phyloP scores from a whole-genome alignment of 2,329 filamentous ascomycete genomes.

The Colletotrichum spaethianum region DNA sequence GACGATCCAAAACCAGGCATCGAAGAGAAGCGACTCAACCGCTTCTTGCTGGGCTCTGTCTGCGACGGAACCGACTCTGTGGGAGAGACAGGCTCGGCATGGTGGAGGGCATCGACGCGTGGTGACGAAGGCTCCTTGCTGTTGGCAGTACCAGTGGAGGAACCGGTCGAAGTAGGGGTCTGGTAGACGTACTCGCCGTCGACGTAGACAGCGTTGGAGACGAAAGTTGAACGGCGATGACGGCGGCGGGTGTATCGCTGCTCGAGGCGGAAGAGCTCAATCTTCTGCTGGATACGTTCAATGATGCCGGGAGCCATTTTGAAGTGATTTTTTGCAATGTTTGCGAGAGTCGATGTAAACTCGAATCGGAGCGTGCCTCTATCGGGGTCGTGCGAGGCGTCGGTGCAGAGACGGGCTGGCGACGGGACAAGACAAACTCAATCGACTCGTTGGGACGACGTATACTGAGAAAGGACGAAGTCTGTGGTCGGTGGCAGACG shows the following conservation, averaged over 20 bases:
- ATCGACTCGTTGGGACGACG: conserved; percentile 19
- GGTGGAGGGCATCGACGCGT: conserved; percentile 55
- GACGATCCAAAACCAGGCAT: conserved; percentile 68
- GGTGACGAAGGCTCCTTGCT: conserved; percentile 49
- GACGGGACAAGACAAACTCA: conserved; percentile 17
- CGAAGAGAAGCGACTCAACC: conserved; percentile 68
- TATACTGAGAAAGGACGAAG: not conserved
- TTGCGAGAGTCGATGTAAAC: not conserved
- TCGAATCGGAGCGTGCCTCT: not conserved
- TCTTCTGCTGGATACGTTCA: conserved; percentile 75
- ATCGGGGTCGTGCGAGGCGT: not conserved
- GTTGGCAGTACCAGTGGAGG: conserved; percentile 58
- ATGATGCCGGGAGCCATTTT: conserved; percentile 67
- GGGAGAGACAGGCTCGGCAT: conserved; percentile 49
- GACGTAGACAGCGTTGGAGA: conserved; percentile 90
- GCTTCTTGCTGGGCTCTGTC: conserved; percentile 58
- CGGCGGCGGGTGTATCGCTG: conserved; percentile 94
- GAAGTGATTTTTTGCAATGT: not conserved
- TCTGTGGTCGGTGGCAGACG: conserved; percentile 15
- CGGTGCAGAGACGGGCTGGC: not conserved
- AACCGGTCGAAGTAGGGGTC: conserved; percentile 71
- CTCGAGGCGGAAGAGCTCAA: conserved; percentile 95
- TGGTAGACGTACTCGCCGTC: conserved; percentile 96
- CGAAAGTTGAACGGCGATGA: conserved; percentile 87
- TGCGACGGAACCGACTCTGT: conserved; percentile 44